Base-by-base conservation (phyloP, 805 yeast genomes). In the Candida pseudofarinosa region DNA sequence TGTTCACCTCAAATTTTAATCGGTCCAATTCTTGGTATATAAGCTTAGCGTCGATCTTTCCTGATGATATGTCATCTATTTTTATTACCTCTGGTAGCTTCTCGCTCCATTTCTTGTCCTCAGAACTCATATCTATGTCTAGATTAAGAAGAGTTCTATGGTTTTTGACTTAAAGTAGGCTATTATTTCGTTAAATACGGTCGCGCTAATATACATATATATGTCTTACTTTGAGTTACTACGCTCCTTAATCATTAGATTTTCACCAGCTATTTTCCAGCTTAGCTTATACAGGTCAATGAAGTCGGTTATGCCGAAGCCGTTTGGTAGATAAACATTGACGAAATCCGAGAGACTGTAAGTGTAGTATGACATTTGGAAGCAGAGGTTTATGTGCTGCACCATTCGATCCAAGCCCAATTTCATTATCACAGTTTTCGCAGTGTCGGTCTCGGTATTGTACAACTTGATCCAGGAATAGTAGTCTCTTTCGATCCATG, bases 21-120 rank as follows among this genome's bases (percentile, higher is more conserved):
- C 76, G 52, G 15, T 69, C 73, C 40, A 69, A 52, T 45, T 71
- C 76, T 17, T 60, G 67, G 40, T 72, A 74, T n/a, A 80, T 64
- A 3, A 71, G 53, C 8, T 52, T 49, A 5, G 73, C 67, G 35
- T 66, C 67, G 18, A 70, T 62, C 43, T 57, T 61, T 7, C 74
- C 74, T n/a, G 71, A 63, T 5, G 73, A 55, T 35, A 70, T 63
- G 50, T 70, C 76, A 46, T 70, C 76, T 14, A 70, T 70, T 43
- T 62, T 69, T 37, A 67, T 64, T 17, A 51, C 44, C 17, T 64
- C 69, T 2, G 71, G 67, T 18, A 67, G 55, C 30, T 49, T 50
- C 19, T 38, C 35, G 18, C 40, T 6, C 14, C 7, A 15, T n/a
- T n/a, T n/a, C 14, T 15, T 7, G 34, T 32, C 13, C 13, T 32